Conservation (phyloP, 306 rosid species). For the Prunus mira region DNA sequence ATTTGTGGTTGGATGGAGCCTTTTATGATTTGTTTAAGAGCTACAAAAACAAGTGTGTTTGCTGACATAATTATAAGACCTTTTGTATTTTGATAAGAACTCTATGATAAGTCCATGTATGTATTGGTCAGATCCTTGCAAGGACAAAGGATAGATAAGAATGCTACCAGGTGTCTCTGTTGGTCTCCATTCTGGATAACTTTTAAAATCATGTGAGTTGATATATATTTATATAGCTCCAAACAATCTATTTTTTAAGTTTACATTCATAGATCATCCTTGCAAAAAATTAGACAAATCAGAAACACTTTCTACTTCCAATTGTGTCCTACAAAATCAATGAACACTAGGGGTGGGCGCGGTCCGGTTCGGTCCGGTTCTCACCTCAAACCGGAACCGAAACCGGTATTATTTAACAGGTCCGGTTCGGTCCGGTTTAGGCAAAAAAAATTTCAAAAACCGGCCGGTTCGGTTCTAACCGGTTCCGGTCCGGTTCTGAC, state of each 20-base stretch:
- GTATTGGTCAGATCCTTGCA: neutral
- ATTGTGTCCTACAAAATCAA: no score
- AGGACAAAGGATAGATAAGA: neutral
- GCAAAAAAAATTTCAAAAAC: no score
- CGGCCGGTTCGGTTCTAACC: no score
- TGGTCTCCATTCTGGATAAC: neutral
- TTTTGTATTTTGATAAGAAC: neutral
- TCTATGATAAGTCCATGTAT: constrained; percentile 2
- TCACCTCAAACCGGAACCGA: no score
- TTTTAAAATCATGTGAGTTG: neutral
- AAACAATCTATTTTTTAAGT: no score
- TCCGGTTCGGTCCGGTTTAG: no score
- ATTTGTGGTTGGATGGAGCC: neutral
- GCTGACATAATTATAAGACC: neutral
- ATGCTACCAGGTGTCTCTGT: neutral
- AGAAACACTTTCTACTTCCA: accelerated
- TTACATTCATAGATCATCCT: no score
- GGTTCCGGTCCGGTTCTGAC: no score
- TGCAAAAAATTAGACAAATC: no score
- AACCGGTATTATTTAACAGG: no score
- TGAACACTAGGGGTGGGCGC: no score
- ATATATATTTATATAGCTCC: neutral
- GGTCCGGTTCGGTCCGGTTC: no score
- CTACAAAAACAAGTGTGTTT: neutral
- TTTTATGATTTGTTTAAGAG: neutral